Evolutionary conservation across 139 green algal species (phyloP), one percentile per base, ranked within the genome.

Genomic region (Desmodesmus armatus): DNA sequence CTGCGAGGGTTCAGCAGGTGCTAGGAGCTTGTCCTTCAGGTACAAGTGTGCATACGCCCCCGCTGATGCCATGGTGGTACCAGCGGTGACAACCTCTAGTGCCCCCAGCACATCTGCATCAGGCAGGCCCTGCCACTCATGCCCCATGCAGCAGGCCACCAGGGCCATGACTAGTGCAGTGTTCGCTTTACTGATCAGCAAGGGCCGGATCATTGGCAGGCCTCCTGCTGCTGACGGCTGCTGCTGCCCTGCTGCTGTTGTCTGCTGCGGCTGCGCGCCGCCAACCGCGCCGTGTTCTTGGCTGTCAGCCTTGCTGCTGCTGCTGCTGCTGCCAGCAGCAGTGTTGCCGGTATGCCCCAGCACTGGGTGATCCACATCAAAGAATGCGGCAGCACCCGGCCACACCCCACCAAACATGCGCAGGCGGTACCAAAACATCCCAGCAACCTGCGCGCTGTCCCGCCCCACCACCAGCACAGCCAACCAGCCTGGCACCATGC

Each of bases 161-260:
- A 98, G 80, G 13, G 67, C 67, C 75, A 98, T 84, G 86, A 98
- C 95, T 21, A 98, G 76, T 71, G 90, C 93, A 5, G 96, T 98
- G 85, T 98, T 98, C 15, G 95, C 85, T 86, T 98, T 98, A 88
- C 92, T 96, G 13, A 97, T 89, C 43, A 96, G 76, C 53, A 97
- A 83, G 0, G 95, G 95, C 81, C 49, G 53, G 74, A 94, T 91
- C 37, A 53, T 23, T 13, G 91, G 67, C n/a, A 96, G 84, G 1
- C 35, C 43, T 35, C 9, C 29, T 29, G 53, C 58, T 44, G 29
- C 27, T 29, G 11, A 40, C 31, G 23, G 3, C 29, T 63, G 58
- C 44, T 41, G 58, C 51, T 58, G 53, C n/a, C n/a, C 80, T 41
- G 47, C 72, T 87, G 71, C 31, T 43, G 41, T 40, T 74, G 71